Evolutionary conservation across 345 rosid genomes (phyloP), one percentile per base, ranked within the genome.

Genomic region (Linum lewisii): DNA sequence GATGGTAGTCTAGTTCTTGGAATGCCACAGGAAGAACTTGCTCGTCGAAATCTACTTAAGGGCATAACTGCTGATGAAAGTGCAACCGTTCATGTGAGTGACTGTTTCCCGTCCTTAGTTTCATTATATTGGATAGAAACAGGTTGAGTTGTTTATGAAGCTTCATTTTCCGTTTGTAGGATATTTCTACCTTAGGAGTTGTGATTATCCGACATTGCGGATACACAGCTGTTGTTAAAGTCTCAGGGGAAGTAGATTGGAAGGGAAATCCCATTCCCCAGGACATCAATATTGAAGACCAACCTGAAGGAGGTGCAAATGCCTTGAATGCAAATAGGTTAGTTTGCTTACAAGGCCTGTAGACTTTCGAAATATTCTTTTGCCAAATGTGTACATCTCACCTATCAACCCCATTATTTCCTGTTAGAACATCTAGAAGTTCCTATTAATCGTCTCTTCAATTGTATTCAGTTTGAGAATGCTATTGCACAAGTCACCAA

Each of bases 21-120:
- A 20, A 36, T 72, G 58, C 54, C 65, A 20, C 67, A 62, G 50
- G 75, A 72, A 38, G 75, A 72, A n/a, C 71, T 72, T 52, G 71
- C 71, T 19, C 71, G 18, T 56, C 63, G 75, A 49, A 72, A 72
- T 63, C 63, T 72, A 45, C 65, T 72, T 16, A 72, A 72, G 56
- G 75, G 75, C 19, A 72, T 72, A 58, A 72, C 68, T 10, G 75
- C 75, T 36, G 71, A 66, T 66, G 75, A 72, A 63, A 72, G 75
- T 60, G 68, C 75, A 45, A 72, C 71, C 51, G 71, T 66, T 32
- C 75, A 72, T 66, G 71, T 72, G 20, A 58, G 75, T 58, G n/a
- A 54, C 8, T 52, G 55, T 68, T 59, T 60, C 16, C 68, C 76
- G 26, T 45, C 19, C 60, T 24, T 77, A 49, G 7, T 45, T 72